Base-by-base conservation (phyloP, 2,329 filamentous ascomycete genomes). In the Colletotrichum somersetense region DNA sequence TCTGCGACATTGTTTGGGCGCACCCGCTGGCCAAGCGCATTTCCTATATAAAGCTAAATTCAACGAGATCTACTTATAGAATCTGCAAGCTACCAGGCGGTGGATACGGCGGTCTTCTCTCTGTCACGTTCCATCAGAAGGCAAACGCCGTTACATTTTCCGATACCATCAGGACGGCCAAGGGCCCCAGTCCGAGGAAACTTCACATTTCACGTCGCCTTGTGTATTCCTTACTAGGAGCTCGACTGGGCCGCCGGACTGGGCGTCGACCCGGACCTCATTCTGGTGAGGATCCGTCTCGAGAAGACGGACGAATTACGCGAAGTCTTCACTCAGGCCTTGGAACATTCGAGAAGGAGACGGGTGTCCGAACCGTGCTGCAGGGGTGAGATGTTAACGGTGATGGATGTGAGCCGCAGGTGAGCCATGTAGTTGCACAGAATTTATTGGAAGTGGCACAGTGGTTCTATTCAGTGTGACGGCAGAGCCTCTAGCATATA, bases 101-200 rank as follows among this genome's bases (percentile, higher is more conserved):
- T 26, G 95, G 96, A 1, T 98, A 98, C 78, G 96, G 96, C 12
- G 96, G 96, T 4, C 85, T 99, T 2, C 86, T 99, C 16, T 97
- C 94, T 3, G 91, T 95, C 48, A 94, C 92, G 0, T 97, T 98
- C 78, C 84, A 93, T 76, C 86, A 86, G 1, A 89, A 87, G 68
- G 85, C 87, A 40, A 91, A 95, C 74, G 93, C 96, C 0, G 85
- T 94, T 66, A 88, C 89, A 0, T 98, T 98, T 80, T 98, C 92
- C 81, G 95, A 99, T 81, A 87, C 89, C 16, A 84, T 99, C 20
- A 91, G 97, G 74, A 96, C 95, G 1, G 91, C 94, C 50, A 99
- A 99, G 81, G 96, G 96, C 0, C 96, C 96, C 0, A 98, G 95
- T 81, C 85, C 99, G 62, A 96, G 96, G 2, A 98, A 99, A 99